A percentile compares a stretch with the other conserved stretches of the same genome.
phyloP scores from a whole-genome alignment of 1,284 basidiomycete genomes.

The Heterobasidion annosum region DNA sequence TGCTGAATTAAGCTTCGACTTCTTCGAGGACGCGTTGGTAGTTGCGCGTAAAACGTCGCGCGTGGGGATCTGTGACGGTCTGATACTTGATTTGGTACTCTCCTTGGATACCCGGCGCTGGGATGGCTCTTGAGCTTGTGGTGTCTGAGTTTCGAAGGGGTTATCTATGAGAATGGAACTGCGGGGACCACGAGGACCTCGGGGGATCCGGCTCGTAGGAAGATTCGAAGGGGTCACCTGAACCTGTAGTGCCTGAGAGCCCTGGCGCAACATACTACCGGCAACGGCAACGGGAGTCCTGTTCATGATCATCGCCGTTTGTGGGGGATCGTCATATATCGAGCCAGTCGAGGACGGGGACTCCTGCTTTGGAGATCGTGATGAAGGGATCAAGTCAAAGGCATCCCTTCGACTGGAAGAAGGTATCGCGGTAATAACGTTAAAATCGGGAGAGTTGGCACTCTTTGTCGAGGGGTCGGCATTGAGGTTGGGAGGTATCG shows the following conservation, averaged over 20 bases:
- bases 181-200: conserved; percentile 28
- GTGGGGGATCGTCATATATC: conserved; percentile 11
- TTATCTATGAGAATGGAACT: not conserved
- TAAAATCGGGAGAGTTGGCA: not conserved
- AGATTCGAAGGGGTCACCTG: not conserved
- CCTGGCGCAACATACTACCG: not conserved
- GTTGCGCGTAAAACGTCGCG: not conserved
- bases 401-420: not conserved
- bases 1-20: not conserved
- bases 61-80: not conserved
- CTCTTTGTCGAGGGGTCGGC: conserved; percentile 5
- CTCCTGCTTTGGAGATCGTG: not conserved
- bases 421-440: not conserved
- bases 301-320: conserved; percentile 10
- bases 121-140: not conserved
- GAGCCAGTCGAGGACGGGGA: conserved; percentile 11
- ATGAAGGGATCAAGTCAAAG: not conserved
- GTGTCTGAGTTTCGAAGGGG: not conserved
- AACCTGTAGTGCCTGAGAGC: conserved; percentile 1
- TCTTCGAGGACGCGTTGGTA: conserved; percentile 1
- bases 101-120: not conserved
- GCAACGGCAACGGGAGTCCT: conserved; percentile 8
- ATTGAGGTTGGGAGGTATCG: not conserved
- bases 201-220: conserved; percentile 23
- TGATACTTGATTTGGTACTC: not conserved